A percentile compares a stretch with the other conserved stretches of the same genome.
These are phyloP conservation scores for Nemophila menziesii DNA, from an alignment of 257 asterid species.

Conservation along the genomic window DNA sequence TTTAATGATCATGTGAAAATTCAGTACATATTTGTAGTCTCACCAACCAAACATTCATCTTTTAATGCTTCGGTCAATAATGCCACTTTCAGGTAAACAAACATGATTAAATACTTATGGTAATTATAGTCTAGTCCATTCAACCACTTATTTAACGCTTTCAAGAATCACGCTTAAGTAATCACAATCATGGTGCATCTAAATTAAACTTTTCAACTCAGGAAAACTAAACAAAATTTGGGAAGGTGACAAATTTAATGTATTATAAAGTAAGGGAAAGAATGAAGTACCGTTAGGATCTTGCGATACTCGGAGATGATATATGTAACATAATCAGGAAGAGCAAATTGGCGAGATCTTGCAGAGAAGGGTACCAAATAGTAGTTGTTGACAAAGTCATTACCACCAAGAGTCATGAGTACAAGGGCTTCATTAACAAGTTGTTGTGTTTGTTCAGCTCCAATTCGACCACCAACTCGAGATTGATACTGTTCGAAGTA, in stretches of 20 bases:
- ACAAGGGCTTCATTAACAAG: slow-evolving; percentile 62
- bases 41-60: not conserved
- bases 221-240: not conserved
- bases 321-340: slow-evolving; percentile 50
- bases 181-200: not conserved
- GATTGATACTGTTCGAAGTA: slow-evolving; percentile 59
- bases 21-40: not conserved
- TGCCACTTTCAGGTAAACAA: not conserved
- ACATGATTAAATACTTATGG: not conserved
- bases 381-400: slow-evolving; percentile 85
- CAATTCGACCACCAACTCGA: slow-evolving; percentile 40
- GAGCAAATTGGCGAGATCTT: slow-evolving; percentile 63
- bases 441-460: slow-evolving; percentile 29
- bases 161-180: too few species aligned
- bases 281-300: slow-evolving; percentile 30
- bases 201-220: too few species aligned
- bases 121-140: too few species aligned
- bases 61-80: slow-evolving; percentile 2
- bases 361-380: slow-evolving; percentile 70
- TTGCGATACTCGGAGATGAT: slow-evolving; percentile 66
- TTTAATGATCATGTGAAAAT: slow-evolving; percentile 7
- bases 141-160: too few species aligned
- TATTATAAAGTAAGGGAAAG: not conserved
- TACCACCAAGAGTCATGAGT: slow-evolving; percentile 83
- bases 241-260: not conserved